Conservation (phyloP, 73 alveolate genomes). For the Blepharisma stoltei region DNA sequence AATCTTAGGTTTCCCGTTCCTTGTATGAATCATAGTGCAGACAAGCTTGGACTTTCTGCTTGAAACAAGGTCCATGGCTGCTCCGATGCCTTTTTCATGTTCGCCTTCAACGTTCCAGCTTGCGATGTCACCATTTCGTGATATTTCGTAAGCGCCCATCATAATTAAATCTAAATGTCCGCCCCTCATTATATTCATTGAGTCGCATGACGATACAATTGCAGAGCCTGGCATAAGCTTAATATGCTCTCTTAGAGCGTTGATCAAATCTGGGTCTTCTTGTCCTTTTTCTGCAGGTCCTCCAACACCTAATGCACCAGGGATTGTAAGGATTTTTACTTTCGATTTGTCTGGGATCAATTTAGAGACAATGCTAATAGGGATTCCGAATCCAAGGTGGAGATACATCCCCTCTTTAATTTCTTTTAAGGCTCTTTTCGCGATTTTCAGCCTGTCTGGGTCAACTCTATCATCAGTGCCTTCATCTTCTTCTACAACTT, state of each 20-base stretch:
- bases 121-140: conserved; percentile 85
- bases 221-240: conserved; percentile 74
- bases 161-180: conserved; percentile 76
- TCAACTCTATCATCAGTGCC: conserved; percentile 33
- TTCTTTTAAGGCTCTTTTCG: conserved; percentile 72
- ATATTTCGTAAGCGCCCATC: conserved; percentile 79
- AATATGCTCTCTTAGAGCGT: conserved; percentile 89
- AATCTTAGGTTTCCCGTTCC: conserved; percentile 63
- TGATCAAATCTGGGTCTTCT: conserved; percentile 81
- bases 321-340: conserved; percentile 53
- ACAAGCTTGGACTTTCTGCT: conserved; percentile 65
- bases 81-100: conserved; percentile 89
- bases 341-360: conserved; percentile 40
- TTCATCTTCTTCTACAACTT: conserved; percentile 41
- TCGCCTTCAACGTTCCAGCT: conserved; percentile 95
- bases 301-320: conserved; percentile 81
- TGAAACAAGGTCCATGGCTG: conserved; percentile 85
- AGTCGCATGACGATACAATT: conserved; percentile 69
- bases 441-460: conserved; percentile 47
- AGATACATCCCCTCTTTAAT: conserved; percentile 73
- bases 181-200: conserved; percentile 90
- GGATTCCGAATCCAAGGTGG: conserved; percentile 83
- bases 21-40: conserved; percentile 68
- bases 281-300: conserved; percentile 60
- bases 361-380: conserved; percentile 58